These are phyloP conservation scores for Capsicum chinense DNA, from an alignment of 257 asterid genomes.

Conservation along the genomic window DNA sequence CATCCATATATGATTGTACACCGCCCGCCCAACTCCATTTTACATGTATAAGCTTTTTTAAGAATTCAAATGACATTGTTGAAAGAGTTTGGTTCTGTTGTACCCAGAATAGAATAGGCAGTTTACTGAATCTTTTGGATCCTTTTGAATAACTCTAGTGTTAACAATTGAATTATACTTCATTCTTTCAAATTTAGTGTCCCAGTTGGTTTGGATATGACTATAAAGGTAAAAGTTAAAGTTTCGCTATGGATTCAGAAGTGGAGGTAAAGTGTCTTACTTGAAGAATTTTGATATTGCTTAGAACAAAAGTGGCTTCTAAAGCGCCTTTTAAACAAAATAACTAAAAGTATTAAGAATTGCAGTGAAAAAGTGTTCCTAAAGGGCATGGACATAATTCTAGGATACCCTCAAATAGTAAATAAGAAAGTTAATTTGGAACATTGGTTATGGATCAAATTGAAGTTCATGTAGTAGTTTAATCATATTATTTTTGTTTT, in stretches of 20 bases:
- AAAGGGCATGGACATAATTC: slow-evolving; percentile 6
- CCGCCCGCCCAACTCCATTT: neutral
- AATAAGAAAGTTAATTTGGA: slow-evolving; percentile 8
- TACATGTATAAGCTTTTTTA: neutral
- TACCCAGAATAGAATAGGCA: neutral
- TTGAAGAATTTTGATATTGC: neutral
- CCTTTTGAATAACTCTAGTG: neutral
- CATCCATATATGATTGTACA: neutral
- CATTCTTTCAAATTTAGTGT: neutral
- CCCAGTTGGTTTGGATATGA: neutral
- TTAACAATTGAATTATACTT: neutral
- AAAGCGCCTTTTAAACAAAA: neutral
- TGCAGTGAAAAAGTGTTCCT: neutral
- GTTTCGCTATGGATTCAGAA: neutral
- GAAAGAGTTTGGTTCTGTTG: neutral
- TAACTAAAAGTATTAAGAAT: neutral
- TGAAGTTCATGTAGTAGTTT: neutral
- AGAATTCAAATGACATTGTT: neutral
- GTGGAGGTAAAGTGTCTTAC: neutral
- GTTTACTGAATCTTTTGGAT: neutral
- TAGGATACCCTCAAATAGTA: neutral
- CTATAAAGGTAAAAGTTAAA: neutral
- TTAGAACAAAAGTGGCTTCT: neutral
- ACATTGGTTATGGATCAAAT: neutral
- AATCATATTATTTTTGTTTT: neutral